A percentile compares a stretch with the other conserved stretches of the same genome.
phyloP scores from a whole-genome alignment of 805 yeast genomes.

The Metschnikowia vanudenii region DNA sequence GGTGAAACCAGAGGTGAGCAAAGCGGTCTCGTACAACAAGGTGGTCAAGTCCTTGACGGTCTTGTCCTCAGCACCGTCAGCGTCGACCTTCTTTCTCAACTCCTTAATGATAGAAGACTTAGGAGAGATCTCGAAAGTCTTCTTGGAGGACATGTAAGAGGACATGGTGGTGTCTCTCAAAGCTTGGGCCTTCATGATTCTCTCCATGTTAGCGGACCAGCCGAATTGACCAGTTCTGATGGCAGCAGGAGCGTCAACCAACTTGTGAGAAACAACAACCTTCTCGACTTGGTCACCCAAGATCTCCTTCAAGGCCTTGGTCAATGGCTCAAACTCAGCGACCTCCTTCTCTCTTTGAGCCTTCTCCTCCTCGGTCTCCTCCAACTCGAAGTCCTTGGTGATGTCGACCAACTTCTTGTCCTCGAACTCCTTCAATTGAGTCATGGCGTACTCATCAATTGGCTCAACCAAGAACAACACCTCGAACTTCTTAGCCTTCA shows the following conservation, averaged over 20 bases:
- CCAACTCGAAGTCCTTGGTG: constrained; percentile 98
- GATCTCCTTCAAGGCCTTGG: constrained; percentile 94
- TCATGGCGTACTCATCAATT: constrained; percentile 99
- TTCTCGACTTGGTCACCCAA: constrained; percentile 99
- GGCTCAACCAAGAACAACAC: constrained; percentile 98
- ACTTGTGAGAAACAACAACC: constrained; percentile 96
- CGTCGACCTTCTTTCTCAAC: constrained; percentile 93
- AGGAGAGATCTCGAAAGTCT: constrained; percentile 98
- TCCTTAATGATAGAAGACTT: constrained; percentile 92
- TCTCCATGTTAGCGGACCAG: constrained; percentile 99
- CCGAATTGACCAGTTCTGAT: constrained; percentile 99
- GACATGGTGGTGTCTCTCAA: constrained; percentile 98
- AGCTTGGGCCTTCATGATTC: constrained; percentile 99
- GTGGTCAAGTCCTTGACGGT: constrained; percentile 97
- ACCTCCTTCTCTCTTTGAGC: constrained; percentile 87
- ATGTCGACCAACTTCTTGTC: constrained; percentile 98
- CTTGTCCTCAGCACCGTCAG: constrained; percentile 97
- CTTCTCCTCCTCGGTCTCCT: constrained; percentile 99
- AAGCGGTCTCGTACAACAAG: constrained; percentile 94
- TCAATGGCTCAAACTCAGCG: constrained; percentile 87
- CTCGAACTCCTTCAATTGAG: constrained; percentile 98
- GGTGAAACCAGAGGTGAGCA: constrained; percentile 97
- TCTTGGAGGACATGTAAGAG: constrained; percentile 98
- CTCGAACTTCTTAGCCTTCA: constrained; percentile 98
- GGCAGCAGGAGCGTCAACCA: constrained; percentile 99